Evolutionary conservation across 2,329 filamentous ascomycete genomes (phyloP).

Genomic region (Pestalotiopsis sp.): DNA sequence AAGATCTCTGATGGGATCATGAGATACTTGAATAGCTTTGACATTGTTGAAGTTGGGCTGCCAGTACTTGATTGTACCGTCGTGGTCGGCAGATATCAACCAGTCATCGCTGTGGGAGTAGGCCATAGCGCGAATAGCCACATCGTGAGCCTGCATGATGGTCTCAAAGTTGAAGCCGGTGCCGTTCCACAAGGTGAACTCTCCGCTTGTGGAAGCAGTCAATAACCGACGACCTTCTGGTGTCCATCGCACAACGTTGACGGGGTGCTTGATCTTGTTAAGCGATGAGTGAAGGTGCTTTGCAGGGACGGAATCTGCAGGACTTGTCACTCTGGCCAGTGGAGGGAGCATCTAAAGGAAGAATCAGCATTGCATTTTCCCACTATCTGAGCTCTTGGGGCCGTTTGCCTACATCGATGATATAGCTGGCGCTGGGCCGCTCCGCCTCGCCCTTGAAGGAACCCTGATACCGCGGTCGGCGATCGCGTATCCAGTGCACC

Average conservation of each 20-base stretch:
- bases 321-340: slow-evolving; percentile 70
- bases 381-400: background rate
- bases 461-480: slow-evolving; percentile 75
- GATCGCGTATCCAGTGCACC: slow-evolving; percentile 87
- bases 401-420: slow-evolving; percentile 71
- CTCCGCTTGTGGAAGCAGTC: slow-evolving; percentile 93
- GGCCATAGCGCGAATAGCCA: slow-evolving; percentile 77
- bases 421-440: slow-evolving; percentile 84
- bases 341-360: slow-evolving; percentile 79
- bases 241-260: slow-evolving; percentile 97
- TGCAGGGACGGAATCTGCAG: slow-evolving; percentile 88
- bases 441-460: slow-evolving; percentile 75
- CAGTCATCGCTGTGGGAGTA: slow-evolving; percentile 98
- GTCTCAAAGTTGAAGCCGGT: slow-evolving; percentile 99
- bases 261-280: slow-evolving; percentile 96
- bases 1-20: slow-evolving; percentile 86
- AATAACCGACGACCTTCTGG: slow-evolving; percentile 90
- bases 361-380: slow-evolving; percentile 20
- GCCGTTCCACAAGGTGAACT: slow-evolving; percentile 98
- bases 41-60: slow-evolving; percentile 99
- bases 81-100: slow-evolving; percentile 93
- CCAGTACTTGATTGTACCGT: slow-evolving; percentile 97
- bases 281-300: slow-evolving; percentile 97
- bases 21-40: slow-evolving; percentile 88
- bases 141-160: slow-evolving; percentile 97